These are phyloP conservation scores for Solanum corneliomulleri DNA, from an alignment of 257 asterid species.

Conservation along the genomic window DNA sequence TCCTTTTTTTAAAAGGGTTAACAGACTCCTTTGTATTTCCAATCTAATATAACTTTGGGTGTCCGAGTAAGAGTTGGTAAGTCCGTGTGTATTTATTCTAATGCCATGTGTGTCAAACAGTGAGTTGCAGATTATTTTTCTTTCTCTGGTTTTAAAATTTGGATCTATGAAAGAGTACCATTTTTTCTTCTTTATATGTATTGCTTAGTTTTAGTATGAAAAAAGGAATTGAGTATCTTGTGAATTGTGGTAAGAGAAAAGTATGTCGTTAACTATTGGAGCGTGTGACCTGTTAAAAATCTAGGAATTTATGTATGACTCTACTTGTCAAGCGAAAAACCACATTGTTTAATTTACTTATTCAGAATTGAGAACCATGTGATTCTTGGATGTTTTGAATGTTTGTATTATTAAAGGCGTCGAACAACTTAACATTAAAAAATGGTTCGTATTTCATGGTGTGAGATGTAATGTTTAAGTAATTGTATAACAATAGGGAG, in stretches of 20 bases:
- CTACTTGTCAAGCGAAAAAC: not conserved
- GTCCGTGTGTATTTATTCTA: not conserved
- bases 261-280: not conserved
- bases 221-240: not conserved
- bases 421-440: not conserved
- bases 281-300: not conserved
- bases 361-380: not conserved
- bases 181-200: not conserved
- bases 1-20: not conserved
- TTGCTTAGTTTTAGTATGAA: not conserved
- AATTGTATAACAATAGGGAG: not conserved
- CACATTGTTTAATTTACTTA: not conserved
- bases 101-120: not conserved
- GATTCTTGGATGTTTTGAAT: not conserved
- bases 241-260: not conserved
- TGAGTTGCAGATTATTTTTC: not conserved
- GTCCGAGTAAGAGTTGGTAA: not conserved
- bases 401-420: not conserved
- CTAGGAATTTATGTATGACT: not conserved
- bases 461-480: not conserved
- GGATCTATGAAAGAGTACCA: not conserved
- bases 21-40: not conserved
- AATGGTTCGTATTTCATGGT: not conserved
- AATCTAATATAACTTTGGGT: not conserved
- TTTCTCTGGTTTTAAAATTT: not conserved